A percentile compares a stretch with the other conserved stretches of the same genome.
Conservation (phyloP, 805 yeast genomes). For the Yamadazyma akitaensis region DNA sequence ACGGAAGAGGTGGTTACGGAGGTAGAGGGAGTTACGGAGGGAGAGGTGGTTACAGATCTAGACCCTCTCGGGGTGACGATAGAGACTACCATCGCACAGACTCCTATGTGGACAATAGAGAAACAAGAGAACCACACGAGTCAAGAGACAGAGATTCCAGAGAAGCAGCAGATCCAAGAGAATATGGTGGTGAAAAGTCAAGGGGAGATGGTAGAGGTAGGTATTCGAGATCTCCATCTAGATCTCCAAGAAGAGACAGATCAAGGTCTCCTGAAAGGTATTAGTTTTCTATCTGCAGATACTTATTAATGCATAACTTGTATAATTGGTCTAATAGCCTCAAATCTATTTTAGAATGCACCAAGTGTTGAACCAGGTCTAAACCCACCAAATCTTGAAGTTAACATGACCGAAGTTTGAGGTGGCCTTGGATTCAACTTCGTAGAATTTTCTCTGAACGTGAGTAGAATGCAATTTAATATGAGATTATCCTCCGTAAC, state of each 20-base stretch:
- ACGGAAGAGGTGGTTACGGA: conserved; percentile 14
- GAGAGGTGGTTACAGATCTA: conserved; percentile 8
- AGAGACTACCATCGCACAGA: conserved; percentile 11
- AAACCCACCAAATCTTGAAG: conserved; percentile 12
- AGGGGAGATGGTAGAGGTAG: conserved; percentile 14
- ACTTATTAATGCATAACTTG: not conserved
- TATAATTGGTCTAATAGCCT: not conserved
- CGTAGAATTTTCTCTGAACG: conserved; percentile 30
- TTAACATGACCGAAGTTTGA: conserved; percentile 6
- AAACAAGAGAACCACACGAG: conserved; percentile 7
- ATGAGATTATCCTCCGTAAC: conserved; percentile 32
- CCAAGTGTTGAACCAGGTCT: not conserved
- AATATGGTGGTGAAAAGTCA: not conserved
- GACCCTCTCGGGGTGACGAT: conserved; percentile 1
- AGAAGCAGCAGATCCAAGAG: conserved; percentile 7
- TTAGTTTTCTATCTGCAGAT: not conserved
- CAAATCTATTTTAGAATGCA: not conserved
- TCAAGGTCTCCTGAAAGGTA: conserved; percentile 37
- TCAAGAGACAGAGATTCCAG: conserved; percentile 2
- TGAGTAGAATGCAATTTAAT: conserved; percentile 25
- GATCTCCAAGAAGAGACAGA: conserved; percentile 37
- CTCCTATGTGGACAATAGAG: conserved; percentile 4
- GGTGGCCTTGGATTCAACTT: conserved; percentile 22
- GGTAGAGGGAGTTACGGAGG: conserved; percentile 15
- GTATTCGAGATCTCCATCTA: conserved; percentile 32